A percentile compares a stretch with the other conserved stretches of the same genome.
phyloP scores from a whole-genome alignment of 2,329 filamentous ascomycete species.

The Microdochium paspali region DNA sequence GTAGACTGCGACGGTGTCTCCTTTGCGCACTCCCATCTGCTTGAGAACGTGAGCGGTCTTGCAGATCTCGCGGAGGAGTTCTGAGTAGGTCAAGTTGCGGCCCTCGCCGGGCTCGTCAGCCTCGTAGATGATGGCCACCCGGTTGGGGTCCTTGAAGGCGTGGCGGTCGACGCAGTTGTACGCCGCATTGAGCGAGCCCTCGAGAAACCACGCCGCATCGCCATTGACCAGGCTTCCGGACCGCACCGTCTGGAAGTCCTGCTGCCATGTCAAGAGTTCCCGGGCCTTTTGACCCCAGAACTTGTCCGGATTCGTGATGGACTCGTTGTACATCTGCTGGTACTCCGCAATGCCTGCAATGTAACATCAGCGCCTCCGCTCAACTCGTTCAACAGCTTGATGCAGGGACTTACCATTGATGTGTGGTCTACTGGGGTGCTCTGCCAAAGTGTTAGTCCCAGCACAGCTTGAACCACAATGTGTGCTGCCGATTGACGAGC shows the following conservation, averaged over 20 bases:
- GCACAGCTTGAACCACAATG: too few relatives aligned
- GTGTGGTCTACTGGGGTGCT: slow-evolving; percentile 63
- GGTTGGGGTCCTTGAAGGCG: slow-evolving; percentile 88
- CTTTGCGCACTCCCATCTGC: slow-evolving; percentile 93
- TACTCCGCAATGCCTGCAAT: slow-evolving; percentile 53
- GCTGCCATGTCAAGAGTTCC: slow-evolving; percentile 82
- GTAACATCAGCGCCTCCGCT: slow-evolving; percentile 13
- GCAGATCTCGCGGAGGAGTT: slow-evolving; percentile 88
- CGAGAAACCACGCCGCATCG: slow-evolving; percentile 89
- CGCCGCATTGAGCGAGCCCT: slow-evolving; percentile 87
- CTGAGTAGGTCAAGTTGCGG: slow-evolving; percentile 82
- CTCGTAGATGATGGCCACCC: slow-evolving; percentile 96
- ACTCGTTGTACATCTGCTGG: slow-evolving; percentile 65
- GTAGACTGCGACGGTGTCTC: slow-evolving; percentile 95
- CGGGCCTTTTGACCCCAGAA: slow-evolving; percentile 86
- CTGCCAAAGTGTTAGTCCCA: slow-evolving; percentile 26
- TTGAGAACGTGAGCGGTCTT: slow-evolving; percentile 80
- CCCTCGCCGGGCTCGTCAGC: slow-evolving; percentile 84
- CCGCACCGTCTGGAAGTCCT: slow-evolving; percentile 84
- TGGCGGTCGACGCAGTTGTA: slow-evolving; percentile 98
- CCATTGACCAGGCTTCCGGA: slow-evolving; percentile 67
- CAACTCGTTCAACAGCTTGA: neutral
- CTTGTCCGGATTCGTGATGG: slow-evolving; percentile 77
- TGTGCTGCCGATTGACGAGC: too few relatives aligned
- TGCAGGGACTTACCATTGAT: slow-evolving; percentile 42